Evolutionary conservation across 345 rosid genomes (phyloP), one percentile per base, ranked within the genome.

Genomic region (Citrus unshiu): DNA sequence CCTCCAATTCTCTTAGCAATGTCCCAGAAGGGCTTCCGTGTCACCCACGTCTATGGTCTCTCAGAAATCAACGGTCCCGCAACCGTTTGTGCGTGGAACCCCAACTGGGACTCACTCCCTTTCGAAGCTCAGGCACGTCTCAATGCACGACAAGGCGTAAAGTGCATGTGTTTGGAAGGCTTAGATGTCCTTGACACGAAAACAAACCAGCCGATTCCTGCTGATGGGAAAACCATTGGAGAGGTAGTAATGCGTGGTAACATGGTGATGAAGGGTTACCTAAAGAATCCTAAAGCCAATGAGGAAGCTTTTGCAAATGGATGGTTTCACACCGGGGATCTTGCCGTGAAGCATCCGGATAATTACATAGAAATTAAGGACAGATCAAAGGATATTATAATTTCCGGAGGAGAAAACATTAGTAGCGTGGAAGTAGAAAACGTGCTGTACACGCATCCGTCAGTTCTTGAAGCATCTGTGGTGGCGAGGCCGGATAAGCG

Each of bases 331-430:
- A 88, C 98, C 0, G 97, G 93, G 51, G 98, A 96, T 77, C 94
- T 96, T 10, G 98, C 87, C 0, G 98, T 92, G 78, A 96, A 93
- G 81, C 91, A 93, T 81, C 94, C 97, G 2, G 98, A 96, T 75
- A 90, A 88, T 54, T 96, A 94, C 67, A 87, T 94, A 21, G 94
- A 96, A 82, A 90, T 94, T 58, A 94, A 94, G 78, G 99, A 94
- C 86, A 77, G 99, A 76, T 90, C 95, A 27, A 96, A 96, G 83
- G 98, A 96, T 80, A 85, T 96, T 49, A 94, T 94, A 76, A 95
- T 95, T 80, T 95, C 96, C 0, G 98, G 97, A 5, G 99, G 97
- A 4, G 99, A 96, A 79, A 96, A 93, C 86, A 96, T 93, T 34
- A 94, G 99, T 22, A 96, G 97, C 43, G 86, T 96, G 34, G 98